Percentiles rank a stretch among this genome's conserved stretches.
Evolutionary conservation across 768 basidiomycete species (phyloP).

Genomic region (Russula foetens): DNA sequence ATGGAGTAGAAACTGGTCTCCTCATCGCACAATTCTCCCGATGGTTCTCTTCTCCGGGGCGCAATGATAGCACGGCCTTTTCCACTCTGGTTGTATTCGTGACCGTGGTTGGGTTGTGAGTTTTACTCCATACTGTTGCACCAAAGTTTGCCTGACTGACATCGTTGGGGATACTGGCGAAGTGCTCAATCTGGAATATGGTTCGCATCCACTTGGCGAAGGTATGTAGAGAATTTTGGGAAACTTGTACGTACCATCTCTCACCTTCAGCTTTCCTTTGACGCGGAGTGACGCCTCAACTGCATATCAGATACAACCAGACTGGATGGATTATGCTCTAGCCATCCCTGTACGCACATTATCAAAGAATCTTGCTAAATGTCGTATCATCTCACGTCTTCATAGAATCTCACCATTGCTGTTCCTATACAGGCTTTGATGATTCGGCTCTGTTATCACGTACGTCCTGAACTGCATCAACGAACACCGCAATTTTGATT

Average conservation of each 20-base stretch:
- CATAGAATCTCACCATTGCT: background rate
- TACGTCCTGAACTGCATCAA: background rate
- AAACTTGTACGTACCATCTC: background rate
- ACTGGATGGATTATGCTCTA: background rate
- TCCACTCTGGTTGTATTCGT: background rate
- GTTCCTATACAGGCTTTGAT: conserved; percentile 4
- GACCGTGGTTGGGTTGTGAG: conserved; percentile 7
- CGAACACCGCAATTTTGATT: background rate
- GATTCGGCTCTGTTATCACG: conserved; percentile 11
- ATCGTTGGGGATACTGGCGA: background rate
- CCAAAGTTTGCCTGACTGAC: background rate
- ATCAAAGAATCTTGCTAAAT: too few relatives aligned
- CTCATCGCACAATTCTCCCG: conserved; percentile 2
- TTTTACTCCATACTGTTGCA: too few relatives aligned
- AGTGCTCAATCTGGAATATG: conserved; percentile 2
- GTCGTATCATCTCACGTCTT: background rate
- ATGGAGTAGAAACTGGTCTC: conserved; percentile 3
- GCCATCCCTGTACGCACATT: background rate
- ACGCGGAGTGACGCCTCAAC: background rate
- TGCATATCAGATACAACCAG: background rate
- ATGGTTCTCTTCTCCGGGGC: conserved; percentile 1
- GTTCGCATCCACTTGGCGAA: background rate
- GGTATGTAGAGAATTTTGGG: background rate
- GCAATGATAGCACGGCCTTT: background rate
- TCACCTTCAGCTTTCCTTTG: background rate